Evolutionary conservation across 345 rosid species (phyloP).

Genomic region (Geranium rotundifolium): DNA sequence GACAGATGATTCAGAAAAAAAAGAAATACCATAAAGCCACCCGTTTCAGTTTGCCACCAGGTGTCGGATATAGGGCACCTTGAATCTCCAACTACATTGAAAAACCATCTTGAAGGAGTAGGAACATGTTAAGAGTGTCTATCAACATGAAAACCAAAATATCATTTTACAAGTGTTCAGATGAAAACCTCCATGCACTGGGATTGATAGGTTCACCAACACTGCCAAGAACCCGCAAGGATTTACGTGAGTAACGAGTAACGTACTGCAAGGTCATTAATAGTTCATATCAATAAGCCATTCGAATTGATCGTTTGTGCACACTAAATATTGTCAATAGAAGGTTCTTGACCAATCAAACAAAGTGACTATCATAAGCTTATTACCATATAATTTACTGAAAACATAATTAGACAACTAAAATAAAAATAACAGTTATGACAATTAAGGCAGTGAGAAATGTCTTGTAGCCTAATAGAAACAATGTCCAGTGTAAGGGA

Average conservation of each 20-base stretch:
- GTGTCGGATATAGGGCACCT: constrained; percentile 96
- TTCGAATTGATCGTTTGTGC: too few species aligned
- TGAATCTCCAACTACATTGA: constrained; percentile 78
- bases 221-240: constrained; percentile 89
- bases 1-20: not conserved
- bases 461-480: too few species aligned
- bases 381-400: too few species aligned
- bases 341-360: too few species aligned
- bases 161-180: constrained; percentile 2
- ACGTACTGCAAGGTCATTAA: constrained; percentile 45
- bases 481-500: too few species aligned
- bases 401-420: too few species aligned
- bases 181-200: constrained; percentile 88
- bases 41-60: constrained; percentile 99
- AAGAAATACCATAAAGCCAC: constrained; percentile 76
- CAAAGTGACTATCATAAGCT: too few species aligned
- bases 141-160: too few species aligned
- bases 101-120: constrained; percentile 61
- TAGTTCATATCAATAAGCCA: not conserved
- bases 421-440: too few species aligned
- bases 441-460: too few species aligned
- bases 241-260: constrained; percentile 74
- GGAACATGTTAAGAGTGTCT: not conserved
- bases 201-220: constrained; percentile 99
- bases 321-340: too few species aligned